These are phyloP conservation scores for Colletotrichum kahawae DNA, from an alignment of 2,329 filamentous ascomycete species.

Conservation along the genomic window DNA sequence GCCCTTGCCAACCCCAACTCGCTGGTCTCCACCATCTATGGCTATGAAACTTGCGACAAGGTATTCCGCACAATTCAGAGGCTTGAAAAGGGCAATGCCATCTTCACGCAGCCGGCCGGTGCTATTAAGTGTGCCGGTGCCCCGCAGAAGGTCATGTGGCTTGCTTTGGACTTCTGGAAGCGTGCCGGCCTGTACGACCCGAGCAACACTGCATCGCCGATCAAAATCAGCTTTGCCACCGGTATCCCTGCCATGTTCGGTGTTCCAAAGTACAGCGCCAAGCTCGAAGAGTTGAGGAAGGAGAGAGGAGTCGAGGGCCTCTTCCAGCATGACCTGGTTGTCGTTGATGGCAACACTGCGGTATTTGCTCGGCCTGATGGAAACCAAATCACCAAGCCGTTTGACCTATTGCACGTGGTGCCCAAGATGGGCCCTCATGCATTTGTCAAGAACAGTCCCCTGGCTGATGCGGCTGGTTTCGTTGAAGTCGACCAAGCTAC, in stretches of 20 bases:
- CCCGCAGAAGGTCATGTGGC: constrained; percentile 68
- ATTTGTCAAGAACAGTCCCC: constrained; percentile 56
- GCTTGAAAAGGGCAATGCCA: constrained; percentile 54
- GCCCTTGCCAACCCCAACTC: constrained; percentile 53
- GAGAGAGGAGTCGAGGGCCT: constrained; percentile 62
- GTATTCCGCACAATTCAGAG: constrained; percentile 52
- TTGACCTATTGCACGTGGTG: constrained; percentile 61
- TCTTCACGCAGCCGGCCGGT: constrained; percentile 65
- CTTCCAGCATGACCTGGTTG: constrained; percentile 62
- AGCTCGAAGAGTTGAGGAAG: constrained; percentile 56
- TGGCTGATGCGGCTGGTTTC: constrained; percentile 61
- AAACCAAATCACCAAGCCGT: constrained; percentile 48
- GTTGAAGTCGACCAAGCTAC: constrained; percentile 63
- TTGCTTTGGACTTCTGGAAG: constrained; percentile 65
- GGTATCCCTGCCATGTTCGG: constrained; percentile 63
- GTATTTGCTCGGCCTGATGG: constrained; percentile 51
- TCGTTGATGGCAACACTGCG: constrained; percentile 57
- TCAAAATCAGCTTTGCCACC: constrained; percentile 61
- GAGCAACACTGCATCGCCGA: constrained; percentile 41
- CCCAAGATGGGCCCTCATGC: constrained; percentile 64
- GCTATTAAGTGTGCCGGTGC: constrained; percentile 66
- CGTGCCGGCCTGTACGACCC: constrained; percentile 54
- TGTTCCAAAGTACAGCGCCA: constrained; percentile 62
- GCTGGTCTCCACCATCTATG: constrained; percentile 62
- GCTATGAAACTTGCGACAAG: constrained; percentile 61